phyloP scores from a whole-genome alignment of 306 rosid species.

The Sicyos edulis region DNA sequence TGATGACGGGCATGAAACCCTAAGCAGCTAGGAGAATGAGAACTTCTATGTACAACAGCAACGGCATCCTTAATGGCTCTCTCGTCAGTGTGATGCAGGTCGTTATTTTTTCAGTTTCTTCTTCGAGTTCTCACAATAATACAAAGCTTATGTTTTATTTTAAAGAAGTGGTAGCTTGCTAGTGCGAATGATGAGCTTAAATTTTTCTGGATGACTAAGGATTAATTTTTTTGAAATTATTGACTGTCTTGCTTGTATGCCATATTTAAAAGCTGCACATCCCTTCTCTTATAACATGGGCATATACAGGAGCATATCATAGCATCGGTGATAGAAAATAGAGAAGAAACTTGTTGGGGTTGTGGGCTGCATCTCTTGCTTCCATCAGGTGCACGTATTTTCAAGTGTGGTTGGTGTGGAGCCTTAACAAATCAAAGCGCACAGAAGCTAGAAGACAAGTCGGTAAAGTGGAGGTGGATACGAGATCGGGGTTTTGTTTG shows the following conservation, averaged over 20 bases:
- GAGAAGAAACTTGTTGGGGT: conserved; percentile 84
- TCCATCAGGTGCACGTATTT: conserved; percentile 50
- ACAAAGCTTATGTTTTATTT: neutral
- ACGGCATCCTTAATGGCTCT: neutral
- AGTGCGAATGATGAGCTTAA: neutral
- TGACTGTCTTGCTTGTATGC: neutral
- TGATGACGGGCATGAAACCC: neutral
- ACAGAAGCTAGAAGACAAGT: conserved; percentile 41
- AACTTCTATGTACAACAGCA: neutral
- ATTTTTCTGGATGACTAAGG: neutral
- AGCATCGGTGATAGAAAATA: conserved; percentile 39
- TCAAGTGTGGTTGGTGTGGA: conserved; percentile 99
- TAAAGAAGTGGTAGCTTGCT: conserved; percentile 1
- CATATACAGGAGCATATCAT: conserved; percentile 61
- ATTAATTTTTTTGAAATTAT: neutral
- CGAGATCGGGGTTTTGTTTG: conserved; percentile 71
- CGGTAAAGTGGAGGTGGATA: conserved; percentile 51
- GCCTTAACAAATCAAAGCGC: conserved; percentile 65
- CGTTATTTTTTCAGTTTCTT: neutral
- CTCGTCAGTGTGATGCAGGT: neutral
- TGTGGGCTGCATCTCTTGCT: conserved; percentile 75
- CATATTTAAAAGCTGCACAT: neutral
- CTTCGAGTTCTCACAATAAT: neutral
- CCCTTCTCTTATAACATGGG: conserved; percentile 43
- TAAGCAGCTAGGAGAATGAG: neutral